These are phyloP conservation scores for Lepidium didymum DNA, from an alignment of 345 rosid genomes.

Conservation along the genomic window DNA sequence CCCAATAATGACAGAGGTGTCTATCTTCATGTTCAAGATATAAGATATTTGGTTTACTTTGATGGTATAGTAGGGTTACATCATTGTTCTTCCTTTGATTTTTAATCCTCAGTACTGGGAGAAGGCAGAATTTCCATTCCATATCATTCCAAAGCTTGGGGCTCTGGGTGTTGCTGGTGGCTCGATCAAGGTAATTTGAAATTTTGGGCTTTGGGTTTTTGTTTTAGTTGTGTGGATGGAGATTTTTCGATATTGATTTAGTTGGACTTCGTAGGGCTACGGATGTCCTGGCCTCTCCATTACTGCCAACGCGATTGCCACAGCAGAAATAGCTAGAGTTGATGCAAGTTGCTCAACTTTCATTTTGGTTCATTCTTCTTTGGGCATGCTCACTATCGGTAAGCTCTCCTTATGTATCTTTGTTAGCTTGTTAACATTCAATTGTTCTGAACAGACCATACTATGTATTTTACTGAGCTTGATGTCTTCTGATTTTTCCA, in stretches of 20 bases:
- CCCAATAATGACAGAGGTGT: conserved; percentile 76
- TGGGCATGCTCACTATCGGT: conserved; percentile 98
- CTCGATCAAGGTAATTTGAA: conserved; percentile 65
- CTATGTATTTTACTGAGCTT: not conserved
- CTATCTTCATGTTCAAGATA: conserved; percentile 1
- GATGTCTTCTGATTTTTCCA: conserved; percentile 25
- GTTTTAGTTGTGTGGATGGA: not conserved
- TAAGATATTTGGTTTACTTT: not conserved
- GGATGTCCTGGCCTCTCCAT: conserved; percentile 90
- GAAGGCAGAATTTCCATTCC: conserved; percentile 95
- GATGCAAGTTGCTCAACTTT: conserved; percentile 95
- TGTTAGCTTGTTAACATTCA: not conserved
- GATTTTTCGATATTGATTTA: not conserved
- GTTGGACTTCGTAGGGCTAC: conserved; percentile 53
- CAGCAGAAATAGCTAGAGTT: conserved; percentile 86
- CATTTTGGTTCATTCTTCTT: conserved; percentile 77
- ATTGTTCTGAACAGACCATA: not conserved
- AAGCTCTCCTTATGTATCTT: conserved; percentile 15
- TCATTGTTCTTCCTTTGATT: not conserved
- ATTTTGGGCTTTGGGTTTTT: not conserved
- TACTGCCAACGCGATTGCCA: conserved; percentile 58
- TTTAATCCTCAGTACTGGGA: conserved; percentile 70
- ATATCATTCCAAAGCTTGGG: conserved; percentile 69
- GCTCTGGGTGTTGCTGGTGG: conserved; percentile 67
- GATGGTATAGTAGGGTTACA: not conserved